Conservation (phyloP, 2,329 filamentous ascomycete species). For the Geosmithia putterillii region DNA sequence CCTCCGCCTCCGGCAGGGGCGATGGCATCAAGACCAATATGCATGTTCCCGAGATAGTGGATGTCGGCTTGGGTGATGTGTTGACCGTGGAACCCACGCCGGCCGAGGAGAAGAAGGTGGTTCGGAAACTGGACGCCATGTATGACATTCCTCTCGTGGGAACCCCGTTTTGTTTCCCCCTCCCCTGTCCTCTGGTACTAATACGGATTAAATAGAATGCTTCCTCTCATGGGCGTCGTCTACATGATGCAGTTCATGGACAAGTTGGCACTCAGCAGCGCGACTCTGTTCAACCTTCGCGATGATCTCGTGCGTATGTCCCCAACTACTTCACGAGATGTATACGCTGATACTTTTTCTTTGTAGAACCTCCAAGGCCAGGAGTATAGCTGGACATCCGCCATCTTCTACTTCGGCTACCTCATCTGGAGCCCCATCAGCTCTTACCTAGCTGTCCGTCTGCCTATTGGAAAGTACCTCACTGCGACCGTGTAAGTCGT, state of each 20-base stretch:
- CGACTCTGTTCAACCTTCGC: not conserved
- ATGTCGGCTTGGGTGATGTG: not conserved
- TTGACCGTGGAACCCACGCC: not conserved
- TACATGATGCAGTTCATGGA: conserved; percentile 1
- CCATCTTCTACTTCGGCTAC: conserved; percentile 40
- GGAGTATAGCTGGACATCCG: conserved; percentile 37
- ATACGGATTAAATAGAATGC: not conserved
- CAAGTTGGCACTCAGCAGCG: not conserved
- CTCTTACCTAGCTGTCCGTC: not conserved
- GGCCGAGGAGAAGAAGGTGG: not conserved
- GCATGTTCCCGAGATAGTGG: not conserved
- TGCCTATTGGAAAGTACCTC: not conserved
- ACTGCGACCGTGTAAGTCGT: not conserved
- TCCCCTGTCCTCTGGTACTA: not conserved
- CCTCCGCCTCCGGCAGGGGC: not conserved
- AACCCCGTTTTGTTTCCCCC: not conserved
- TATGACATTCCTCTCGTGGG: not conserved
- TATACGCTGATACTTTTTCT: not conserved
- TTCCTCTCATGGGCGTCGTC: not conserved
- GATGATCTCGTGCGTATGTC: not conserved
- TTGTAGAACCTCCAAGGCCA: conserved; percentile 24
- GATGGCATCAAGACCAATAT: not conserved
- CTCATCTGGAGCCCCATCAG: conserved; percentile 11
- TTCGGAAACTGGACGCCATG: not conserved
- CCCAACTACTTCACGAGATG: not conserved